Base-by-base conservation (phyloP, 768 basidiomycete genomes). In the Paxillus involutus region DNA sequence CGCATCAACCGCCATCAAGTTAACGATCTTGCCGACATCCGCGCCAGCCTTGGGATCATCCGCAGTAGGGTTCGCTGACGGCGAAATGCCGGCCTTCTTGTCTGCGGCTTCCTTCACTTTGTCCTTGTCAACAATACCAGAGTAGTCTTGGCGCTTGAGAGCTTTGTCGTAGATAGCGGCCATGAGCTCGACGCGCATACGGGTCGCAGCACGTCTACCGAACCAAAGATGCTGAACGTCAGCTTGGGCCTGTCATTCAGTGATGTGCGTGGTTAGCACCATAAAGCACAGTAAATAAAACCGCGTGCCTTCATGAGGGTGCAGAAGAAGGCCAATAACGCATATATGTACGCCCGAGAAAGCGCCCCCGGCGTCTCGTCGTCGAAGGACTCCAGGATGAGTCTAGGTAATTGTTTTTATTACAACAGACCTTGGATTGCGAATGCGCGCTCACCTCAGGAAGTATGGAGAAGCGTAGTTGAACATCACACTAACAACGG, bases 161-260 rank as follows among this genome's bases (percentile, higher is more conserved):
- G 92, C 82, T 67, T 97, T 97, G 68, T 93, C 89, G 63, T 94
- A 96, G 49, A 96, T 90, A 2, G 85, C 72, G 0, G 89, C 85
- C 85, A 91, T 94, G 16, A 95, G 79, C 71, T 90, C 89, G 12
- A 80, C 79, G 8, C 89, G 84, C 4, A 91, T 83, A 21, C 89
- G 78, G 1, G 86, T 87, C 0, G 77, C 66, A 1, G 84, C 90
- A n/a, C 91, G 83, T 42, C 94, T 82, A 19, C 87, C 85, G 51
- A 80, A 84, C 89, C 90, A 94, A 13, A 91, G 75, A 64, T 90
- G 89, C 53, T 88, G 85, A 3, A 86, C 71, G 59, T 92, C 88
- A 2, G 84, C 75, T 71, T 89, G 75, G 0, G 81, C 80, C 78
- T 84, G 21, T 35, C 36, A 37, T 17, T 47, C 4, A 42, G 19